These are phyloP conservation scores for Cryptosporidium meleagridis DNA, from an alignment of 169 alveolate genomes.

Conservation along the genomic window DNA sequence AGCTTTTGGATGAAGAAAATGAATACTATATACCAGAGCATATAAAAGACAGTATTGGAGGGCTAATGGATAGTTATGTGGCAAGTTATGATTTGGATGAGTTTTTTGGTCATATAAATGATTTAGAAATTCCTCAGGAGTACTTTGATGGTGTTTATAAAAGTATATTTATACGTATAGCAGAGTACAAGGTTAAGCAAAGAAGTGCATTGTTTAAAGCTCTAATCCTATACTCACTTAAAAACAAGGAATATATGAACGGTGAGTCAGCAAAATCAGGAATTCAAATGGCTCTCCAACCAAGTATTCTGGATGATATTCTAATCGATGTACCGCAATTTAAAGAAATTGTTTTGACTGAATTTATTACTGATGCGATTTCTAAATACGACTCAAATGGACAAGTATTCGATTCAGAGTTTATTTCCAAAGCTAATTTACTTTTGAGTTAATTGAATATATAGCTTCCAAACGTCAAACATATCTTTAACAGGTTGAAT, in stretches of 20 bases:
- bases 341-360: conserved; percentile 61
- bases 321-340: conserved; percentile 66
- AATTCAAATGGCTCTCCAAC: conserved; percentile 63
- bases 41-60: conserved; percentile 63
- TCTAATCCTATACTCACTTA: conserved; percentile 37
- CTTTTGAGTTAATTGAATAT: conserved; percentile 28
- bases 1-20: conserved; percentile 10
- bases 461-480: background rate
- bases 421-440: conserved; percentile 36
- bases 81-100: conserved; percentile 69
- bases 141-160: conserved; percentile 50
- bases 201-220: conserved; percentile 65
- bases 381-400: conserved; percentile 41
- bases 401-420: conserved; percentile 38
- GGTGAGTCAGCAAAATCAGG: conserved; percentile 71
- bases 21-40: conserved; percentile 49
- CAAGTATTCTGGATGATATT: conserved; percentile 29
- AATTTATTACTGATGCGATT: conserved; percentile 55
- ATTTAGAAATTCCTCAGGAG: conserved; percentile 46
- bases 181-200: conserved; percentile 55
- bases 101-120: conserved; percentile 46
- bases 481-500: background rate
- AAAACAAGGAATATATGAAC: conserved; percentile 52
- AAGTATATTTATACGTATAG: conserved; percentile 70
- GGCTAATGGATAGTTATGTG: conserved; percentile 70